Evolutionary conservation across 169 alveolate genomes (phyloP).

Genomic region (Eimeria zaria): DNA sequence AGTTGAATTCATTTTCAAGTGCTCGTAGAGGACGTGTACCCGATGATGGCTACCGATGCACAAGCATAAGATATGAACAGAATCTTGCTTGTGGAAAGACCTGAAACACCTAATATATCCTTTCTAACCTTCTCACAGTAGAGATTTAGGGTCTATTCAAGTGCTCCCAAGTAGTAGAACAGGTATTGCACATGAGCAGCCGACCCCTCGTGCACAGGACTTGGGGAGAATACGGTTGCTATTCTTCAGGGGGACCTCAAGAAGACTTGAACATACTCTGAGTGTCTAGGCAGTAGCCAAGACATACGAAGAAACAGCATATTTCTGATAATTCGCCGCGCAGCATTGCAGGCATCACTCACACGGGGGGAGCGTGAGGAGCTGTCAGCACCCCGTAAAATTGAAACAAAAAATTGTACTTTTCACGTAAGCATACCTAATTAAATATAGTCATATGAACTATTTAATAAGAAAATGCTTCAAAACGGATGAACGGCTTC

Average conservation of each 20-base stretch:
- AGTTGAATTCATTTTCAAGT: not conserved
- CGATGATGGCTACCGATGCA: not conserved
- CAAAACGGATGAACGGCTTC: not conserved
- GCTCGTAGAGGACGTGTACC: not conserved
- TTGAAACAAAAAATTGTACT: not conserved
- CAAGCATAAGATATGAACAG: not conserved
- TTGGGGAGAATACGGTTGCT: not conserved
- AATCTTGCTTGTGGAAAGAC: not conserved
- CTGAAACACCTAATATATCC: not conserved
- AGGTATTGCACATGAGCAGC: not conserved
- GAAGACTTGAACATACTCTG: not conserved
- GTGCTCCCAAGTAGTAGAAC: not conserved
- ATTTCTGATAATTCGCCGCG: not conserved
- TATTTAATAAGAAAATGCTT: not conserved
- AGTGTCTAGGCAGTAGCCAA: conserved; percentile 23
- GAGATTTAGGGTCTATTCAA: not conserved
- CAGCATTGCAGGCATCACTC: conserved; percentile 26
- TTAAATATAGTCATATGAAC: not conserved
- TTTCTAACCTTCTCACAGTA: not conserved
- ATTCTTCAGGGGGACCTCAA: not conserved
- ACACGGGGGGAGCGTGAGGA: not conserved
- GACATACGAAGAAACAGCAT: conserved; percentile 11
- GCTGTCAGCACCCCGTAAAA: not conserved
- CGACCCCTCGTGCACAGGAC: not conserved
- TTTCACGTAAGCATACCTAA: not conserved